A percentile compares a stretch with the other conserved stretches of the same genome.
These are phyloP conservation scores for Pseudogymnoascus sp. DNA, from an alignment of 2,329 filamentous ascomycete species.

Conservation along the genomic window DNA sequence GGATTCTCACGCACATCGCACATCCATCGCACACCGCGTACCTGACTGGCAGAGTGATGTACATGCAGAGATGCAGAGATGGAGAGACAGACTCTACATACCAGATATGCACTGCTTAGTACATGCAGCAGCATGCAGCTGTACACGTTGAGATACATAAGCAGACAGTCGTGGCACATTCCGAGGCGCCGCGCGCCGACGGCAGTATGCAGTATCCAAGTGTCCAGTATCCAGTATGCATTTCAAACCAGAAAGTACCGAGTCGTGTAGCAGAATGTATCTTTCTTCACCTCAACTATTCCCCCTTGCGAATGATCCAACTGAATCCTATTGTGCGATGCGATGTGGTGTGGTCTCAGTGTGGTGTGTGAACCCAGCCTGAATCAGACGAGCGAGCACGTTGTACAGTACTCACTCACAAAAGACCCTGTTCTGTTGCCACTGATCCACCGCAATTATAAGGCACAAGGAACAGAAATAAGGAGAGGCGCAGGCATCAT, in stretches of 20 bases:
- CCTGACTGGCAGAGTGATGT: neutral
- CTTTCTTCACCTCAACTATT: neutral
- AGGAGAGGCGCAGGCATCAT: neutral
- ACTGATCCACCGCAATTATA: neutral
- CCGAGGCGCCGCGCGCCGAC: neutral
- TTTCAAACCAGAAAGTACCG: neutral
- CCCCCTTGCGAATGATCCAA: neutral
- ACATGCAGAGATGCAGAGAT: too few species aligned
- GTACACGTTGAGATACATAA: neutral
- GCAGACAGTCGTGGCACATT: neutral
- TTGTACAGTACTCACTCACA: neutral
- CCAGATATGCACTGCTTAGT: too few species aligned
- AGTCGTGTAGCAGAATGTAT: neutral
- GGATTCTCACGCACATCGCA: neutral
- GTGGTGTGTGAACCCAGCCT: neutral
- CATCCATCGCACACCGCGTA: neutral
- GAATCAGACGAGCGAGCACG: neutral
- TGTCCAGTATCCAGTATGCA: neutral
- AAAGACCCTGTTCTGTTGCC: neutral
- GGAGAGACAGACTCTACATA: too few species aligned
- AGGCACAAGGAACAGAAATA: neutral
- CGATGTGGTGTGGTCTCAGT: neutral
- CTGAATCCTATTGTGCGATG: neutral
- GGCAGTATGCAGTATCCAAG: neutral
- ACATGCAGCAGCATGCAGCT: neutral